Base-by-base conservation (phyloP, 768 basidiomycete species). In the Boletus sensibilis region DNA sequence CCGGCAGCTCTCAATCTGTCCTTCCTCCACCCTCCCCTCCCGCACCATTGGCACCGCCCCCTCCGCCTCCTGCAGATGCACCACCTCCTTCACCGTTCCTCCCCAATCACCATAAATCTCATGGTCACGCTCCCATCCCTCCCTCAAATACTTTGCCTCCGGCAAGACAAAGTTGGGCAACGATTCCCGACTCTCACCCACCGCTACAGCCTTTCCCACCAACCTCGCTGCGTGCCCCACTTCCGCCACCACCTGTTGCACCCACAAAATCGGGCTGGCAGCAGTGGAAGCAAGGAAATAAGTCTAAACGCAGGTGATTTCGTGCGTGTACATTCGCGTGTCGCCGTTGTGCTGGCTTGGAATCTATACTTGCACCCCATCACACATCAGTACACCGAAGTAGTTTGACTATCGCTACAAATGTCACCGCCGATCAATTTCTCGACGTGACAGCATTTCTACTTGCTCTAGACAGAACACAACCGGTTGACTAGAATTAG, bases 231-330 rank as follows among this genome's bases (percentile, higher is more conserved):
- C 60, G 38, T 53, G 56, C 57, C 21, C 37, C 61, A 4, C 60
- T 60, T n/a, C 64, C 68, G 1, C 50, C 59, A n/a, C 64, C 65
- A 18, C 60, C 72, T 33, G 48, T 20, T 27, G 55, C 42, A 20
- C 61, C 65, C 8, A 20, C 45, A 21, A 70, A 74, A 45, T 77
- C 79, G 23, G 81, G 78, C 39, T 86, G 85, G 85, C 82, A 85
- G 67, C 79, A 84, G 52, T 86, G 73, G 67, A 70, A 69, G 35
- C 67, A 66, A 53, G 65, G 60, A 45, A 61, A 27, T 13, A 50
- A 46, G 8, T 56, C 57, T 13, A 64, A 45, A 50, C 69, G 63
- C 49, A 65, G 44, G 50, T 72, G 42, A 69, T 20, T 31, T 53
- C 13, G 3, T 31, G 3, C 10, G 9, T 49, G 21, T 31, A 34